Evolutionary conservation across 23 red algal species (phyloP).

Genomic region (Cyanidiococcus yangmingshanensis): DNA sequence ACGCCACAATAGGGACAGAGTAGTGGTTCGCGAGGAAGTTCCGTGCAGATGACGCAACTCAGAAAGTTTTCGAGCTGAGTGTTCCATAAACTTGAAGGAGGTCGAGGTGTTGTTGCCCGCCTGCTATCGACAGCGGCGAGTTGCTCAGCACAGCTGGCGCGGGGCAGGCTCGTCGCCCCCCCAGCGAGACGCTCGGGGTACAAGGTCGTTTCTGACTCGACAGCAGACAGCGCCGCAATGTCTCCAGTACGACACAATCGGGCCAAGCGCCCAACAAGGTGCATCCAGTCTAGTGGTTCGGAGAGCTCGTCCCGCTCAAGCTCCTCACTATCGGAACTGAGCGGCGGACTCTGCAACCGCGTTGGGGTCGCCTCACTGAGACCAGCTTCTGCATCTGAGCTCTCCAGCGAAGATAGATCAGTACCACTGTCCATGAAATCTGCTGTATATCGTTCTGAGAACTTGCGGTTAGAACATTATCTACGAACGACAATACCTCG

Average conservation of each 20-base stretch:
- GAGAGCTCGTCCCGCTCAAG: not conserved
- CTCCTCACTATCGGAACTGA: not conserved
- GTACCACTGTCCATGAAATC: not conserved
- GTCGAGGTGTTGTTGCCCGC: no score
- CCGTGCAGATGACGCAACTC: not conserved
- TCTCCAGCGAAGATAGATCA: not conserved
- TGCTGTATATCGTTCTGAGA: no score
- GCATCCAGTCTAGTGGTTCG: constrained; percentile 14
- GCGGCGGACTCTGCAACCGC: not conserved
- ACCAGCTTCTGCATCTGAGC: not conserved
- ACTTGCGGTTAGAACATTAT: no score
- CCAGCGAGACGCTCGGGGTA: no score
- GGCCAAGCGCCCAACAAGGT: not conserved
- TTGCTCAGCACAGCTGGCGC: no score
- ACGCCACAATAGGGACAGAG: constrained; percentile 3
- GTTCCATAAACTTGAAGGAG: not conserved
- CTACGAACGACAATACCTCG: no score
- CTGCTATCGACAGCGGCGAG: no score
- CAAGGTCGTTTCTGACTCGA: no score
- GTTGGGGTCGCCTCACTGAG: not conserved
- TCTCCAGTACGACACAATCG: not conserved
- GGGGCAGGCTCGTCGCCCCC: no score
- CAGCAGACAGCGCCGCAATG: no score
- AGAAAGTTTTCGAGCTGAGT: not conserved
- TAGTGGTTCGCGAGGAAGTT: not conserved